A percentile compares a stretch with the other conserved stretches of the same genome.
Evolutionary conservation across 768 basidiomycete species (phyloP).

Genomic region (Hypholoma sublateritium): DNA sequence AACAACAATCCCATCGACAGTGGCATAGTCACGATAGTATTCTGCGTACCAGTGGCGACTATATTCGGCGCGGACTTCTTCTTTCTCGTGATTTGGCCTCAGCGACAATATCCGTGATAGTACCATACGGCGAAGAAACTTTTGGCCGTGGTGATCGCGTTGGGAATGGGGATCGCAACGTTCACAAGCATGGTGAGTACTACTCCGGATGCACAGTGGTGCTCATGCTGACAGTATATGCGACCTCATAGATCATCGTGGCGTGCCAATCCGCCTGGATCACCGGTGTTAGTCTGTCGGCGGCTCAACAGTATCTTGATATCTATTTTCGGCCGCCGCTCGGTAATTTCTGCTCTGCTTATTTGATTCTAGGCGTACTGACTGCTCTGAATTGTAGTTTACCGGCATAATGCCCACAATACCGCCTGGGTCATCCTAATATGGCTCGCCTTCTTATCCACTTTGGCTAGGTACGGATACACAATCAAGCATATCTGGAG

Average conservation of each 20-base stretch:
- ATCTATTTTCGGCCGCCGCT: constrained; percentile 26
- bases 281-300: constrained; percentile 20
- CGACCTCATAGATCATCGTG: constrained; percentile 23
- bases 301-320: constrained; percentile 14
- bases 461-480: constrained; percentile 22
- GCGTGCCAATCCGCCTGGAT: constrained; percentile 23
- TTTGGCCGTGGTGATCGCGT: constrained; percentile 22
- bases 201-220: not conserved
- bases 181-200: constrained; percentile 31
- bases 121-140: constrained; percentile 22
- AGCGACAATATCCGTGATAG: constrained; percentile 31
- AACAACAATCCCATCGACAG: constrained; percentile 31
- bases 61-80: constrained; percentile 37
- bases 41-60: constrained; percentile 34
- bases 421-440: constrained; percentile 32
- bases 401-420: constrained; percentile 28
- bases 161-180: constrained; percentile 27
- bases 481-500: not conserved
- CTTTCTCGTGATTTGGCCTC: constrained; percentile 35
- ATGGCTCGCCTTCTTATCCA: constrained; percentile 30
- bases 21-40: constrained; percentile 30
- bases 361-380: not conserved
- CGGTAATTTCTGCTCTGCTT: constrained; percentile 10
- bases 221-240: not conserved
- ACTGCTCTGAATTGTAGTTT: constrained; percentile 17